phyloP scores from a whole-genome alignment of 345 rosid genomes.

The Pugionium dolabratum region DNA sequence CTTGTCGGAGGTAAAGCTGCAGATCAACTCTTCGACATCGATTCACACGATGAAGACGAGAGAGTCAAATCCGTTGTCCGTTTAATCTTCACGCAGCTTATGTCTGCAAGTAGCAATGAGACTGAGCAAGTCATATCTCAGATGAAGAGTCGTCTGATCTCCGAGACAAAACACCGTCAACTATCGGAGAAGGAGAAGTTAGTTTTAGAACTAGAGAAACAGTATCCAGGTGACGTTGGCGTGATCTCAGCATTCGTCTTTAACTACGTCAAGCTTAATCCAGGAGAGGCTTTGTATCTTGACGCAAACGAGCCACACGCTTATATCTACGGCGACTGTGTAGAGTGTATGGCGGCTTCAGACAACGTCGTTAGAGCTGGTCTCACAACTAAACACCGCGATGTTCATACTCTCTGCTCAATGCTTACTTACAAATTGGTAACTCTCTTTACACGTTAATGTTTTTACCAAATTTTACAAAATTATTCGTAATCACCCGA shows the following conservation, averaged over 20 bases:
- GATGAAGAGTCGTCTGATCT: slow-evolving; percentile 59
- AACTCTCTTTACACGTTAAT: slow-evolving; percentile 31
- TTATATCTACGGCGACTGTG: slow-evolving; percentile 79
- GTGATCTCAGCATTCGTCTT: slow-evolving; percentile 82
- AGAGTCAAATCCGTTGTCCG: slow-evolving; percentile 56
- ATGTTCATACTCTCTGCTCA: slow-evolving; percentile 83
- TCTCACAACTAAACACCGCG: slow-evolving; percentile 89
- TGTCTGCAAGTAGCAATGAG: slow-evolving; percentile 62
- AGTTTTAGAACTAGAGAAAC: slow-evolving; percentile 71
- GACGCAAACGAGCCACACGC: slow-evolving; percentile 97
- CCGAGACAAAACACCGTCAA: slow-evolving; percentile 54
- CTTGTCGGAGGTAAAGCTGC: slow-evolving; percentile 61
- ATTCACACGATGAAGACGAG: slow-evolving; percentile 42
- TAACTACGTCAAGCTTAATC: slow-evolving; percentile 81
- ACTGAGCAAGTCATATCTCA: slow-evolving; percentile 56
- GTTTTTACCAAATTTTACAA: too few species aligned
- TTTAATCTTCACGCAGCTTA: slow-evolving; percentile 73
- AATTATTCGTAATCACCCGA: too few species aligned
- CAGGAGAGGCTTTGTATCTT: slow-evolving; percentile 91
- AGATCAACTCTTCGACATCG: slow-evolving; percentile 46
- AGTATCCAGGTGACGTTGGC: slow-evolving; percentile 79
- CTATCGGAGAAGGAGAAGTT: slow-evolving; percentile 78
- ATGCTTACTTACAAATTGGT: slow-evolving; percentile 97
- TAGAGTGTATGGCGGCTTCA: slow-evolving; percentile 98
- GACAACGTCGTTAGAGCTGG: slow-evolving; percentile 99